Base-by-base conservation (phyloP, 768 basidiomycete species). In the Kwoniella sp. region DNA sequence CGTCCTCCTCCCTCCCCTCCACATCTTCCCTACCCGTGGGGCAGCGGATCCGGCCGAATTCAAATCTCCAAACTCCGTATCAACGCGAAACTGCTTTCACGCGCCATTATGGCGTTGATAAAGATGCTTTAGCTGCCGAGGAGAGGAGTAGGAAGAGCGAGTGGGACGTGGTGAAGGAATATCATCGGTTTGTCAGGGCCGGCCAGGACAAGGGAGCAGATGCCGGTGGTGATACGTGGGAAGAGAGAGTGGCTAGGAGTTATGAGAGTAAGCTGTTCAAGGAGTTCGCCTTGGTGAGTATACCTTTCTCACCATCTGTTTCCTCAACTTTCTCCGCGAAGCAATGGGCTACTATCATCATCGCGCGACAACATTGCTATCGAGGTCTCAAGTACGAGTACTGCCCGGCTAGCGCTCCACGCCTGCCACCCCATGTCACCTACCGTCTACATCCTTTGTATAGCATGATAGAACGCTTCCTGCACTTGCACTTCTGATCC, bases 211-310 rank as follows among this genome's bases (percentile, higher is more conserved):
- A 79, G 50, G 33, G 33, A 33, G 33, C 33, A 6, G 13, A 5
- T 33, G 13, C 33, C 8, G 58, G 77, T 13, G 71, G 80, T 1
- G 73, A 79, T 7, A 82, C 86, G 0, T 98, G 92, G 90, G 87
- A 94, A 73, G 91, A 94, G 51, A 83, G 87, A 64, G 83, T 98
- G 26, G 94, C 95, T 0, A 83, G 85, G 65, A 94, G 93, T 71
- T 97, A 94, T 82, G 94, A 98, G 72, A 82, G 84, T 13, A 90
- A 82, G 68, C 85, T 98, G 2, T 96, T 92, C 78, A 89, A 91
- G 67, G 94, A 98, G 79, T 98, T 73, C 60, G 80, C 80, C 1
- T 63, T 81, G 67, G 76, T 79, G 57, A 58, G 70, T 68, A 13
- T 33, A 33, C 33, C 13, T 33, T 33, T n/a, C n/a, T n/a, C n/a